Evolutionary conservation across 345 rosid species (phyloP), one percentile per base, ranked within the genome.

Genomic region (Gossypium mustelinum): DNA sequence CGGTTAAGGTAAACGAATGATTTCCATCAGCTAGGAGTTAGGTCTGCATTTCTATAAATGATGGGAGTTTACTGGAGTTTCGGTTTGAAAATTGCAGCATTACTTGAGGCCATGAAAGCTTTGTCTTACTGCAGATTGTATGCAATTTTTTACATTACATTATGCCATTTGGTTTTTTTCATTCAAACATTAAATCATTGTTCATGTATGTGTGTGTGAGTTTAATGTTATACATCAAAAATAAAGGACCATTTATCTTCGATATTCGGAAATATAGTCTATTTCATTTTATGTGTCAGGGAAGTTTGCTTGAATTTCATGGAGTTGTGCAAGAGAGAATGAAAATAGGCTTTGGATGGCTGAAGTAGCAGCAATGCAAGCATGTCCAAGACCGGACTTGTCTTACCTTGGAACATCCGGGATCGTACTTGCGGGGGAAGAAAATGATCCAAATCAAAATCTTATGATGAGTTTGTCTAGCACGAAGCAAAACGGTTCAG

Each of bases 341-440:
- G 93, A 93, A 84, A 98, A 95, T 79, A 86, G 91, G 72, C 86
- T 87, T 63, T 95, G 99, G 99, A 88, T 90, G 80, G 94, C 92
- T 76, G 98, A 95, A 80, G 83, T 95, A 66, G 94, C 96, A 0
- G 93, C 97, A 71, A 91, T 95, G 97, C 93, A 90, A 79, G 94
- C 97, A 73, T 20, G 61, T 57, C 67, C 99, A 77, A 84, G 86
- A 76, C 88, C 94, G 67, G 98, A 91, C 34, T 77, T 95, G 66
- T 86, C 97, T 8, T 91, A 83, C 82, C 73, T 91, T 74, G 89
- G 85, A 74, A 85, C 92, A 80, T 90, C 99, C 41, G 98, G 94
- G 77, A 85, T 93, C 68, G 65, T 89, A 65, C 87, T 93, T 59
- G 92, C 98, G 9, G 83, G 87, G 4, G 99, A 91, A 78, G 96